Percentiles rank a stretch among this genome's conserved stretches.
These are phyloP conservation scores for Manihot esculenta DNA, from an alignment of 441 rosid genomes.

Conservation along the genomic window DNA sequence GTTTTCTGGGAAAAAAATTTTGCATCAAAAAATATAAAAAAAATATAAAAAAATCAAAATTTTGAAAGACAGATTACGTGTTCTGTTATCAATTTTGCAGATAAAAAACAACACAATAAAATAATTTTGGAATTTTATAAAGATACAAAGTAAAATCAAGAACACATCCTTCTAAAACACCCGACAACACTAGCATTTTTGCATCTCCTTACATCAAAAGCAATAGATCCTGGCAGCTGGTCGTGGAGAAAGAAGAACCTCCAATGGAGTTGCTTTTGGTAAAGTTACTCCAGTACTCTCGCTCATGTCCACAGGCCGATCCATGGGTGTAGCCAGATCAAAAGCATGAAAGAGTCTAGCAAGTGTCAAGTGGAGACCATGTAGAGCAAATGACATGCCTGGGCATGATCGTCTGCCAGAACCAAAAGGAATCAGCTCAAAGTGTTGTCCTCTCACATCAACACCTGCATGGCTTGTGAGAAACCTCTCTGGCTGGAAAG, in stretches of 20 bases:
- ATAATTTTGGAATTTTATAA: background rate
- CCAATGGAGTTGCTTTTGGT: constrained; percentile 39
- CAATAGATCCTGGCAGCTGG: constrained; percentile 25
- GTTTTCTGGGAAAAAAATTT: no score
- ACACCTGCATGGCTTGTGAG: constrained; percentile 25
- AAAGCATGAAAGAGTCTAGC: constrained; percentile 42
- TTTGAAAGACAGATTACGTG: no score
- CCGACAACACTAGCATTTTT: background rate
- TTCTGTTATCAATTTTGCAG: background rate
- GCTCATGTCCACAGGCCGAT: constrained; percentile 39
- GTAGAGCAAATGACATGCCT: constrained; percentile 33
- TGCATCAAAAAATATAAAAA: no score
- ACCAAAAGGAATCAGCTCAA: constrained; percentile 40
- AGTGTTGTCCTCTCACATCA: constrained; percentile 29
- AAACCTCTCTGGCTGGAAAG: constrained; percentile 46
- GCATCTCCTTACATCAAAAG: background rate
- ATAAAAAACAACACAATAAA: background rate
- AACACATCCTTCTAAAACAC: background rate
- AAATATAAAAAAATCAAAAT: no score
- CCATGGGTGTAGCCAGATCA: constrained; percentile 27
- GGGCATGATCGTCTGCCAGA: constrained; percentile 44
- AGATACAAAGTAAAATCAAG: background rate
- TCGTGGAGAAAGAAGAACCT: constrained; percentile 37
- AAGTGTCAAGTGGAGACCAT: constrained; percentile 31
- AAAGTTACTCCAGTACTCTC: constrained; percentile 36